Percentiles rank a stretch among this genome's conserved stretches.
These are phyloP conservation scores for Neospora caninum DNA, from an alignment of 169 alveolate genomes.

Conservation along the genomic window DNA sequence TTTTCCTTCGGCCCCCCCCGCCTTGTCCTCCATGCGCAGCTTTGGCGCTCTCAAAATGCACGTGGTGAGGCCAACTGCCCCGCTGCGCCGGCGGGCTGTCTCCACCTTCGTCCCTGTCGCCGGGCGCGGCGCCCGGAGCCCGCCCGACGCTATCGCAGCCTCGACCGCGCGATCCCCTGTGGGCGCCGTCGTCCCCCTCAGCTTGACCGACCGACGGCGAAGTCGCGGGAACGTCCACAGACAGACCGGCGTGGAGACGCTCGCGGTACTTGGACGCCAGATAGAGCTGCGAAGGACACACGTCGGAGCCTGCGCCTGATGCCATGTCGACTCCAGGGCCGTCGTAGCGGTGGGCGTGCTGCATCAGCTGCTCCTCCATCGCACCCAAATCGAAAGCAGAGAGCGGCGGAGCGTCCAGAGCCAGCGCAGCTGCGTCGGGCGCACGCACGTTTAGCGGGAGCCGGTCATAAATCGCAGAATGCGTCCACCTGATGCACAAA, in stretches of 20 bases:
- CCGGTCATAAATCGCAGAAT: conserved; percentile 60
- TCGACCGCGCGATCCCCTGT: not conserved
- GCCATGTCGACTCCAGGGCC: not conserved
- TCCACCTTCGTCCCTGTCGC: not conserved
- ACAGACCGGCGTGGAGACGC: conserved; percentile 53
- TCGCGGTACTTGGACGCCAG: conserved; percentile 48
- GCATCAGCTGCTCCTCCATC: conserved; percentile 9
- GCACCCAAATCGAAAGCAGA: not conserved
- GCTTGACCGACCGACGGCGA: not conserved
- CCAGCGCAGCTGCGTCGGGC: conserved; percentile 67
- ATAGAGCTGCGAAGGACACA: not conserved
- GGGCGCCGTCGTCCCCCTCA: not conserved
- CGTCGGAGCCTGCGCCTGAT: not conserved
- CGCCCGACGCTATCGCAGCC: not conserved
- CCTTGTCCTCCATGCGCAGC: not conserved
- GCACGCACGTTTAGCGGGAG: conserved; percentile 54
- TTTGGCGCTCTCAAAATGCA: not conserved
- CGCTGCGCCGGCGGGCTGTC: not conserved
- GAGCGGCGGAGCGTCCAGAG: conserved; percentile 60
- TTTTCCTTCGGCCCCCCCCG: not conserved
- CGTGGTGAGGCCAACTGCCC: not conserved
- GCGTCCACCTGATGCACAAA: conserved; percentile 36
- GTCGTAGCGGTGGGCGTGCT: not conserved
- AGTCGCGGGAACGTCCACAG: conserved; percentile 1
- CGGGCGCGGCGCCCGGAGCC: not conserved